phyloP scores from a whole-genome alignment of 306 rosid species.

The Comarum palustre region DNA sequence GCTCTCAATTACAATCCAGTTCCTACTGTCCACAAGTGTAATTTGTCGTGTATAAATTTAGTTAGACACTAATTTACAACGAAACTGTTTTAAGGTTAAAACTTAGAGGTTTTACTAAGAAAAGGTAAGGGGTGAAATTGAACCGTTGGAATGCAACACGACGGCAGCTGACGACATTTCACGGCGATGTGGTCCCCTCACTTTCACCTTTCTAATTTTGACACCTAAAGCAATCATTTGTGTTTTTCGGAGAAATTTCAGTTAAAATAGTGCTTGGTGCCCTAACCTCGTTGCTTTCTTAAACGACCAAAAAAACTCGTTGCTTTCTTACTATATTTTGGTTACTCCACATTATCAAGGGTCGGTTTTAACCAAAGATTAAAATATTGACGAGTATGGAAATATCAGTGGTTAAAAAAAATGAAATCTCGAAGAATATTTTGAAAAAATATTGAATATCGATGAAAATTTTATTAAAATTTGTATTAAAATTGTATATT shows the following conservation, averaged over 20 bases:
- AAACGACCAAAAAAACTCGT: too few relatives aligned
- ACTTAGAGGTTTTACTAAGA: not conserved
- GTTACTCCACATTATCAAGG: too few relatives aligned
- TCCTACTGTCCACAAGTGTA: constrained; percentile 27
- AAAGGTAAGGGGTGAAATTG: not conserved
- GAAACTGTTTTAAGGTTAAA: not conserved
- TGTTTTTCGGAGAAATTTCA: not conserved
- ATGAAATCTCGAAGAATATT: too few relatives aligned
- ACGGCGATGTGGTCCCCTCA: not conserved
- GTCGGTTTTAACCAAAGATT: too few relatives aligned
- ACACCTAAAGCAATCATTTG: not conserved
- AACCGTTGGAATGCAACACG: not conserved
- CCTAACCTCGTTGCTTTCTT: not conserved
- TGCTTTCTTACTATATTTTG: too few relatives aligned
- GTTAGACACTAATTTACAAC: not conserved
- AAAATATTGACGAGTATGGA: too few relatives aligned
- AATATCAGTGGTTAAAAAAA: too few relatives aligned
- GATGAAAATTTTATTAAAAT: too few relatives aligned
- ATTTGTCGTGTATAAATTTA: constrained; percentile 6
- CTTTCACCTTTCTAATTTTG: constrained; percentile 2
- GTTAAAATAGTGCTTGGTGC: not conserved
- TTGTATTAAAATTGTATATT: too few relatives aligned
- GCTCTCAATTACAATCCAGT: constrained; percentile 19
- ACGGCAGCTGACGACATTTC: not conserved
- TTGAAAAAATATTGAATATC: too few relatives aligned